Evolutionary conservation across 2,329 filamentous ascomycete species (phyloP).

Genomic region (Didymella pomorum): DNA sequence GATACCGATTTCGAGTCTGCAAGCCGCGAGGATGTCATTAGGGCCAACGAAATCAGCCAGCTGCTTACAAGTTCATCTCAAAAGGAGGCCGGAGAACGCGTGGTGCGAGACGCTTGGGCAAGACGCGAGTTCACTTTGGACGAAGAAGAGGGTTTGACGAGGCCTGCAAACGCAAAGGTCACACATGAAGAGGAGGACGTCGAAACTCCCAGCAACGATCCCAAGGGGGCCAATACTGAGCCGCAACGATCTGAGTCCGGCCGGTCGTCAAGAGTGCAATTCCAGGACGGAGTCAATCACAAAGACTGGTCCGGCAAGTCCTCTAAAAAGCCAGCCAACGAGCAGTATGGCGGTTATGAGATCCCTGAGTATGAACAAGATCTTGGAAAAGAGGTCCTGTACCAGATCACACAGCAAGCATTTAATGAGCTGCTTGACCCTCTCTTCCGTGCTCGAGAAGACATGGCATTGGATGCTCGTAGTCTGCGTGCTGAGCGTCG

Average conservation of each 20-base stretch:
- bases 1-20: conserved; percentile 38
- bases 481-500: conserved; percentile 43
- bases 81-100: conserved; percentile 29
- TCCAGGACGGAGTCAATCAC: conserved; percentile 74
- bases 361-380: conserved; percentile 83
- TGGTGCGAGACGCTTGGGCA: conserved; percentile 72
- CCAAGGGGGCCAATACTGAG: conserved; percentile 16
- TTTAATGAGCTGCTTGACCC: conserved; percentile 92
- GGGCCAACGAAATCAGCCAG: conserved; percentile 21
- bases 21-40: conserved; percentile 29
- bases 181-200: conserved; percentile 18
- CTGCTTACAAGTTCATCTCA: conserved; percentile 10
- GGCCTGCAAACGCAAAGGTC: conserved; percentile 32
- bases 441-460: conserved; percentile 83
- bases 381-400: conserved; percentile 86
- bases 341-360: conserved; percentile 80
- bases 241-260: conserved; percentile 62
- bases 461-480: conserved; percentile 73
- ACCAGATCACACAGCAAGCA: conserved; percentile 88
- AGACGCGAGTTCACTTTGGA: conserved; percentile 83
- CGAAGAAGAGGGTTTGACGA: conserved; percentile 75
- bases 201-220: conserved; percentile 5
- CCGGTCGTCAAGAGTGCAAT: conserved; percentile 81
- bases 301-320: conserved; percentile 76
- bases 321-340: conserved; percentile 71